Conservation (phyloP, 352 stramenopile species). For the Heterotrichella gracilis region DNA sequence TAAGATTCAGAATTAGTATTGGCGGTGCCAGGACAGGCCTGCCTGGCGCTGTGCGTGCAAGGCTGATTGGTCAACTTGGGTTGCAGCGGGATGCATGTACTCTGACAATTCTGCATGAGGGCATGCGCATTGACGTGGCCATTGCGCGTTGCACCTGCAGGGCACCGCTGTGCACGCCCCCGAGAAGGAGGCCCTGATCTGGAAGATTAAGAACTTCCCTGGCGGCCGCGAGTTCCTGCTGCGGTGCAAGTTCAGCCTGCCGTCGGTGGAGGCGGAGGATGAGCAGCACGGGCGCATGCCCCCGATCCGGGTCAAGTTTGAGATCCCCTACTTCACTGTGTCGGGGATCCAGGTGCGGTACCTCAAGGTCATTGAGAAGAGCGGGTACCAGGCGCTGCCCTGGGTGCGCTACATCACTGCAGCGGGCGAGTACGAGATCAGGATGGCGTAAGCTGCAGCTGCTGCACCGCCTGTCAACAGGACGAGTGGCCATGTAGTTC, state of each 20-base stretch:
- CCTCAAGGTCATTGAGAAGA: slow-evolving; percentile 99
- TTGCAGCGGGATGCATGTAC: no score
- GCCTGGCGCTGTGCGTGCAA: no score
- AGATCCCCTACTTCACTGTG: slow-evolving; percentile 59
- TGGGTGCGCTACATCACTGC: slow-evolving; percentile 99
- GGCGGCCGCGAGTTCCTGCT: slow-evolving; percentile 90
- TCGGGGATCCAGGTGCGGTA: slow-evolving; percentile 93
- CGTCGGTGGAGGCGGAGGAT: slow-evolving; percentile 51
- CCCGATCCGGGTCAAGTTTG: slow-evolving; percentile 33
- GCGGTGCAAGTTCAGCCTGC: slow-evolving; percentile 88
- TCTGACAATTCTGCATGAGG: no score
- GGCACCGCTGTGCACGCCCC: no score
- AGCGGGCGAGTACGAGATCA: slow-evolving; percentile 89
- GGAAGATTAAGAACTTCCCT: slow-evolving; percentile 98
- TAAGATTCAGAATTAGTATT: no score
- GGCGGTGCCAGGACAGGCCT: no score
- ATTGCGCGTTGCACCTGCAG: no score
- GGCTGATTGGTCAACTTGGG: no score
- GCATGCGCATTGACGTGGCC: no score
- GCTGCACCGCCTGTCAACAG: no score
- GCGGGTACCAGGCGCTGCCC: slow-evolving; percentile 83
- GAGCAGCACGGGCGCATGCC: slow-evolving; percentile 30
- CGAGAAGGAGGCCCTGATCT: slow-evolving; percentile 84
- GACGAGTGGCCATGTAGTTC: no score
- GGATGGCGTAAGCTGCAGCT: no score